Evolutionary conservation across 257 asterid genomes (phyloP).

Genomic region (Ophiorrhiza pumila): DNA sequence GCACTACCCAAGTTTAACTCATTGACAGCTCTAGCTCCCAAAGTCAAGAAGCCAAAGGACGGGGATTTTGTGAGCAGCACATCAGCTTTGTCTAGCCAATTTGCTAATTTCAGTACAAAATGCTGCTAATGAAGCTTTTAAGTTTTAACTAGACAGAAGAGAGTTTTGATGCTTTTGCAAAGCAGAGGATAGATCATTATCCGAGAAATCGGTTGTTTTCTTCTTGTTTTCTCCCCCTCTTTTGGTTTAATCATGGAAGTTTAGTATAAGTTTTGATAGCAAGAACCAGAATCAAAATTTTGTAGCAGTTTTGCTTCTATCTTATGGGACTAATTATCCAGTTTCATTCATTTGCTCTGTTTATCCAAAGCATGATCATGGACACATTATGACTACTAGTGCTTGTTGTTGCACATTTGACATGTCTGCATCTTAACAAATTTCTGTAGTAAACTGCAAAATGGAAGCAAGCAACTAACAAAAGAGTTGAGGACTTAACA

Average conservation of each 20-base stretch:
- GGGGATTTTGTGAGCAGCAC: neutral
- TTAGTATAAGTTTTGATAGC: no score
- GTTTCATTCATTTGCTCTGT: neutral
- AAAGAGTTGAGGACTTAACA: no score
- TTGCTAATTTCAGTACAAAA: constrained; percentile 4
- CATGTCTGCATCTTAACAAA: no score
- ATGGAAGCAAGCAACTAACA: no score
- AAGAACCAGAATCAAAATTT: no score
- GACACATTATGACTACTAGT: neutral
- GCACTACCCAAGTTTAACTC: neutral
- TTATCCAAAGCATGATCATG: neutral
- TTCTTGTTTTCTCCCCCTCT: no score
- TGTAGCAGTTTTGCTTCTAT: neutral
- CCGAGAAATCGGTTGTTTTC: neutral
- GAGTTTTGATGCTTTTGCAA: neutral
- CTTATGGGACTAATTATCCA: neutral
- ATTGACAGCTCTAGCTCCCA: neutral
- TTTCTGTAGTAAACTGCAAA: no score
- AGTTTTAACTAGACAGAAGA: neutral
- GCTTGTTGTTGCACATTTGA: neutral
- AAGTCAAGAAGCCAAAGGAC: neutral
- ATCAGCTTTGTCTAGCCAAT: constrained; percentile 11
- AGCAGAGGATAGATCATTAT: neutral
- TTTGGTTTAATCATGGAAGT: neutral
- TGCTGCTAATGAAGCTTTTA: neutral